Evolutionary conservation across 805 yeast genomes (phyloP).

Genomic region (Nakazawaea populi): DNA sequence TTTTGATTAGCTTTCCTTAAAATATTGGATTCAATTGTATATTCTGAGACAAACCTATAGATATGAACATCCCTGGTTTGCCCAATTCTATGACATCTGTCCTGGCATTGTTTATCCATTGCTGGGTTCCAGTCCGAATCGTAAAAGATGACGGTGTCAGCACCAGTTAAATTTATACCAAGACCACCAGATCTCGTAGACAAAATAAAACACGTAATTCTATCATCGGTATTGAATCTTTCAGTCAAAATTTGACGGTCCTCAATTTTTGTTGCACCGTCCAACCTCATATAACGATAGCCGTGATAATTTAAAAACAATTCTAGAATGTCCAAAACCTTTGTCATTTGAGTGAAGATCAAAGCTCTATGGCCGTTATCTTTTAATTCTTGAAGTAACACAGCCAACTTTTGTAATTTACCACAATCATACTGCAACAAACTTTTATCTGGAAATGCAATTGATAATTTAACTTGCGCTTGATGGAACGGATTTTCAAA

Average conservation of each 20-base stretch:
- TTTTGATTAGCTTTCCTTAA: constrained; percentile 92
- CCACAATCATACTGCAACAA: constrained; percentile 95
- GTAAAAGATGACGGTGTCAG: constrained; percentile 96
- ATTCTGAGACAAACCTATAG: constrained; percentile 92
- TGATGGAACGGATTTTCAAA: constrained; percentile 61
- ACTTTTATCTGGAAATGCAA: constrained; percentile 95
- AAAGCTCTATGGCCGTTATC: constrained; percentile 90
- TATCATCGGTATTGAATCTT: constrained; percentile 79
- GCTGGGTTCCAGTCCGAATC: constrained; percentile 99
- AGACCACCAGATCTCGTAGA: constrained; percentile 98
- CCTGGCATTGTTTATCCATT: constrained; percentile 99
- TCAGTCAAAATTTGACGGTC: constrained; percentile 94
- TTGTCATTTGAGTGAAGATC: constrained; percentile 97
- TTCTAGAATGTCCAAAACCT: constrained; percentile 88
- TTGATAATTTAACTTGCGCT: constrained; percentile 78
- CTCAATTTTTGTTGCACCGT: constrained; percentile 96
- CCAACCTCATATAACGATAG: constrained; percentile 87
- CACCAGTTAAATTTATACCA: constrained; percentile 96
- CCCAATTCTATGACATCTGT: constrained; percentile 98
- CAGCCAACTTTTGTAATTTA: constrained; percentile 80
- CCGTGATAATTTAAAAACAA: constrained; percentile 93
- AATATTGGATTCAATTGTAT: constrained; percentile 93
- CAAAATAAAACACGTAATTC: constrained; percentile 84
- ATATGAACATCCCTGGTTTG: constrained; percentile 97
- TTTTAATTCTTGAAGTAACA: constrained; percentile 66